phyloP scores from a whole-genome alignment of 805 yeast species.

The Diddensiella caesifluorescens region DNA sequence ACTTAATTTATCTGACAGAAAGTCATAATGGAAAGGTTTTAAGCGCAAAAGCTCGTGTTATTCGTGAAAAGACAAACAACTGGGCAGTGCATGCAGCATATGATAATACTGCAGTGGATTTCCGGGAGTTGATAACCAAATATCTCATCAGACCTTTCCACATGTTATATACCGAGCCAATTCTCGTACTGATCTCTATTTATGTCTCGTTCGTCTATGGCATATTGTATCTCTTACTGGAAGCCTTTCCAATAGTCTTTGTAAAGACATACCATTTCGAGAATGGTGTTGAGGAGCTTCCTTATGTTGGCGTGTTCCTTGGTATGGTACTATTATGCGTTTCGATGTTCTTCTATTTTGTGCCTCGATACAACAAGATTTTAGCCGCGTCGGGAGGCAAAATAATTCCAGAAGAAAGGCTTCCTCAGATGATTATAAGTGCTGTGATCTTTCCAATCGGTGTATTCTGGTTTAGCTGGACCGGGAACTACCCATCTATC shows the following conservation, averaged over 20 bases:
- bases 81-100: conserved; percentile 78
- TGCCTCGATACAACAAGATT: conserved; percentile 45
- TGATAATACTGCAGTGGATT: conserved; percentile 50
- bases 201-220: conserved; percentile 78
- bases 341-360: conserved; percentile 46
- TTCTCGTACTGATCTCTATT: conserved; percentile 55
- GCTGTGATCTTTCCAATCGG: conserved; percentile 70
- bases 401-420: conserved; percentile 73
- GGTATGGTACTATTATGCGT: conserved; percentile 61
- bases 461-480: conserved; percentile 82
- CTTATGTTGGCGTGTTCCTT: conserved; percentile 70
- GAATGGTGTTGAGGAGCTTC: conserved; percentile 62
- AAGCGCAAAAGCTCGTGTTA: conserved; percentile 53
- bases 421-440: conserved; percentile 71
- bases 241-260: conserved; percentile 72
- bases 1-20: conserved; percentile 41
- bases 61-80: conserved; percentile 64
- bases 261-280: conserved; percentile 53
- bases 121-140: conserved; percentile 54
- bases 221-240: conserved; percentile 62
- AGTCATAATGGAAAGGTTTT: conserved; percentile 66
- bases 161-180: conserved; percentile 66
- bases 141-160: conserved; percentile 60
- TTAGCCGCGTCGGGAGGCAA: conserved; percentile 48
- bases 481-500: conserved; percentile 69